Base-by-base conservation (phyloP, 768 basidiomycete genomes). In the Trametes maxima region DNA sequence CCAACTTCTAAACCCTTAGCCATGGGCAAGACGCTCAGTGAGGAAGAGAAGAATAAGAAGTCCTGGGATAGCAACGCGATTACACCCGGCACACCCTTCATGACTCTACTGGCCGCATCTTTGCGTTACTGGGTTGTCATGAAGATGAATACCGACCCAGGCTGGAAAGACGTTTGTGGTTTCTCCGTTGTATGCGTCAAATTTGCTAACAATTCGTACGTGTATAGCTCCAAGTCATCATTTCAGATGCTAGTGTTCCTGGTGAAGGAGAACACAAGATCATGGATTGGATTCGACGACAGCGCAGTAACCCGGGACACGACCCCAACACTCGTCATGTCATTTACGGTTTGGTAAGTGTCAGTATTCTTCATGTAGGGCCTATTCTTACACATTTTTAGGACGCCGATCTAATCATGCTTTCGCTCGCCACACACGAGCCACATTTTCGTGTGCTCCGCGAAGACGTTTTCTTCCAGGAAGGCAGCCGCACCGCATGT, bases 231-330 rank as follows among this genome's bases (percentile, higher is more conserved):
- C 87, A 98, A 81, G 90, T 99, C 53, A 87, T 98, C 65, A 93
- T 99, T 57, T 99, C 97, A 5, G 97, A 99, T 67, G 93, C 97
- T 1, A 87, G 90, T 57, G 97, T 98, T 13, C 96, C 97, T 1
- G 97, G 97, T 67, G 97, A 99, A 76, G 97, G 97, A 72, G 97
- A 99, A 73, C 97, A 99, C 75, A 99, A 99, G 79, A 98, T 99
- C 65, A 98, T 99, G 95, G 97, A 98, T 73, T 98, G 85, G 73
- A 96, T 99, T 65, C 82, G 97, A 57, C 82, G 95, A 36, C 95
- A 97, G 69, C 84, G 97, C 53, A 80, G 83, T 52, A 92, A 95
- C 70, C 83, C 84, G 22, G 90, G 87, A n/a, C 89, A 98, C 75
- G 89, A 99, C 73, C 89, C 96, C 19, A 98, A 99, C 71, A 98